These are phyloP conservation scores for Eucalyptus regnans DNA, from an alignment of 345 rosid species.

Conservation along the genomic window DNA sequence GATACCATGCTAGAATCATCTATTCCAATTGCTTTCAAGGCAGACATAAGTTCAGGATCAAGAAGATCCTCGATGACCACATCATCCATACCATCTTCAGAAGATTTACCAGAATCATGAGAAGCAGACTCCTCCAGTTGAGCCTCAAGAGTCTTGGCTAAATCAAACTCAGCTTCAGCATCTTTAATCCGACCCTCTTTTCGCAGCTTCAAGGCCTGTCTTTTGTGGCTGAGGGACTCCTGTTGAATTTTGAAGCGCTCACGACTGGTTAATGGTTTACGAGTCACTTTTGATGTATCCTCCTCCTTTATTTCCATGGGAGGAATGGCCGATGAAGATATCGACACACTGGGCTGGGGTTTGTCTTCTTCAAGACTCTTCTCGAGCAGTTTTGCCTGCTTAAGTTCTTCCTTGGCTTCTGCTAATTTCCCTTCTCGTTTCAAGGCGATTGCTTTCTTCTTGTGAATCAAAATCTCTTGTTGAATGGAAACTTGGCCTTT, in stretches of 20 bases:
- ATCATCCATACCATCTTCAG: constrained; percentile 21
- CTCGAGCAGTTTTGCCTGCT: constrained; percentile 70
- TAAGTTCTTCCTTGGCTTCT: constrained; percentile 79
- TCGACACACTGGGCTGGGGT: constrained; percentile 7
- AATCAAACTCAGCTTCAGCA: constrained; percentile 89
- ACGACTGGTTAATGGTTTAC: constrained; percentile 57
- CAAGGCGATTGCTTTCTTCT: constrained; percentile 69
- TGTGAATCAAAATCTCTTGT: constrained; percentile 55
- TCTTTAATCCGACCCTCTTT: constrained; percentile 71
- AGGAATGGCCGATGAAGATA: constrained; percentile 3
- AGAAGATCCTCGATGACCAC: constrained; percentile 75
- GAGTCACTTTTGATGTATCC: constrained; percentile 22
- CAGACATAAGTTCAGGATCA: constrained; percentile 85
- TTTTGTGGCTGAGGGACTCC: constrained; percentile 77
- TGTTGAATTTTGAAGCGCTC: constrained; percentile 88
- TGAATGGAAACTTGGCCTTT: constrained; percentile 22
- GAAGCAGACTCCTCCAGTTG: constrained; percentile 56
- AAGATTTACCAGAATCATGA: constrained; percentile 23
- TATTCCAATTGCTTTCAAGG: constrained; percentile 65
- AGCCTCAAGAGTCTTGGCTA: constrained; percentile 84
- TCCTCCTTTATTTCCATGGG: constrained; percentile 26
- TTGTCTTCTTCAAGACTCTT: constrained; percentile 32
- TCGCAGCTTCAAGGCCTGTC: constrained; percentile 76
- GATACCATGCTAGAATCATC: constrained; percentile 15
- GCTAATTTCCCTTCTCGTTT: constrained; percentile 75